Evolutionary conservation across 768 basidiomycete genomes (phyloP).

Genomic region (Lactarius evosmus): DNA sequence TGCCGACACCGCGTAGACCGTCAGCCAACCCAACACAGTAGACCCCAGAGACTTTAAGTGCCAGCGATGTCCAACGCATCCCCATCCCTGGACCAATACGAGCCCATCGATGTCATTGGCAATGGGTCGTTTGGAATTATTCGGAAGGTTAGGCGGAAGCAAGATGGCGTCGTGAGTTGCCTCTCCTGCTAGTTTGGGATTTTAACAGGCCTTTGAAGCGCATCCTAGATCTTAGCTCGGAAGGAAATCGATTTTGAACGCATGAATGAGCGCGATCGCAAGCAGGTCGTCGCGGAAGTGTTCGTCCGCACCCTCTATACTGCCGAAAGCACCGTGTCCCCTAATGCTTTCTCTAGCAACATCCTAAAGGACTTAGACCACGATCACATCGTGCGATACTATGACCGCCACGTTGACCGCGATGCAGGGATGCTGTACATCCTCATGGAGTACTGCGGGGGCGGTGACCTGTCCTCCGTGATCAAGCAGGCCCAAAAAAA

Average conservation of each 20-base stretch:
- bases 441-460: slow-evolving; percentile 98
- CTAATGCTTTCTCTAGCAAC: slow-evolving; percentile 51
- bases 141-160: slow-evolving; percentile 83
- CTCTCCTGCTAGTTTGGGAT: background rate
- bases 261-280: slow-evolving; percentile 93
- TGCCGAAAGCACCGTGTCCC: background rate
- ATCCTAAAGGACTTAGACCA: slow-evolving; percentile 95
- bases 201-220: slow-evolving; percentile 13
- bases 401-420: slow-evolving; percentile 88
- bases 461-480: slow-evolving; percentile 86
- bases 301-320: slow-evolving; percentile 42
- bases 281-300: slow-evolving; percentile 98
- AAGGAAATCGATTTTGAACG: slow-evolving; percentile 98
- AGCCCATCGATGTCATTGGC: slow-evolving; percentile 87
- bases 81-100: slow-evolving; percentile 69
- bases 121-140: slow-evolving; percentile 98
- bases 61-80: slow-evolving; percentile 29
- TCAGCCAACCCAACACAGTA: background rate
- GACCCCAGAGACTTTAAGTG: background rate
- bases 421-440: slow-evolving; percentile 92
- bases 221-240: slow-evolving; percentile 68
- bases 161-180: slow-evolving; percentile 71
- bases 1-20: background rate
- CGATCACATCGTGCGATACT: slow-evolving; percentile 94
- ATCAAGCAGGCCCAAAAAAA: slow-evolving; percentile 76